These are phyloP conservation scores for Leccinum angustisporum DNA, from an alignment of 1,284 basidiomycete genomes.

Conservation along the genomic window DNA sequence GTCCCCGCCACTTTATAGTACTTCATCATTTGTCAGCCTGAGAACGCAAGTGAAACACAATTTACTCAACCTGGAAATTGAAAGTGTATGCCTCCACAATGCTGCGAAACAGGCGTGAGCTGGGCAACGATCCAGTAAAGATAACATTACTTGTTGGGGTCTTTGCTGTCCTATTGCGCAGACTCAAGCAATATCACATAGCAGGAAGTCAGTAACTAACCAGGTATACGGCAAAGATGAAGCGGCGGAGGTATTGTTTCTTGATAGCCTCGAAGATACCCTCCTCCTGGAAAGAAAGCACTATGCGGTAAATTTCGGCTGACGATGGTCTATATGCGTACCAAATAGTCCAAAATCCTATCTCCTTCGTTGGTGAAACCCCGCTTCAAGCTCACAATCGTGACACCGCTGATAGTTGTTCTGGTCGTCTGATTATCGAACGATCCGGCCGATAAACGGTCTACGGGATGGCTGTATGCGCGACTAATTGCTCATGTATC, in stretches of 20 bases:
- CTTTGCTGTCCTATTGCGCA: constrained; percentile 60
- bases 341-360: constrained; percentile 74
- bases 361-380: constrained; percentile 80
- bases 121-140: constrained; percentile 21
- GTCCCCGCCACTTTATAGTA: constrained; percentile 62
- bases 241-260: constrained; percentile 73
- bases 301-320: constrained; percentile 4
- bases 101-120: constrained; percentile 40
- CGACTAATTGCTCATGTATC: background rate
- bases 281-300: constrained; percentile 52
- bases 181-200: constrained; percentile 1
- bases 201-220: constrained; percentile 39
- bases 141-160: constrained; percentile 68
- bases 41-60: background rate
- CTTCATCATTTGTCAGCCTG: constrained; percentile 36
- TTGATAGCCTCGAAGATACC: constrained; percentile 80
- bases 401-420: constrained; percentile 29
- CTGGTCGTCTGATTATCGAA: constrained; percentile 21
- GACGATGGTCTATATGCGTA: constrained; percentile 37
- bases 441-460: constrained; percentile 30
- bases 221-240: constrained; percentile 81
- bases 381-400: constrained; percentile 63
- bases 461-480: constrained; percentile 16
- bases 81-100: constrained; percentile 82
- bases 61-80: constrained; percentile 61